phyloP scores from a whole-genome alignment of 306 rosid genomes.

The Gynostemma pentaphyllum region DNA sequence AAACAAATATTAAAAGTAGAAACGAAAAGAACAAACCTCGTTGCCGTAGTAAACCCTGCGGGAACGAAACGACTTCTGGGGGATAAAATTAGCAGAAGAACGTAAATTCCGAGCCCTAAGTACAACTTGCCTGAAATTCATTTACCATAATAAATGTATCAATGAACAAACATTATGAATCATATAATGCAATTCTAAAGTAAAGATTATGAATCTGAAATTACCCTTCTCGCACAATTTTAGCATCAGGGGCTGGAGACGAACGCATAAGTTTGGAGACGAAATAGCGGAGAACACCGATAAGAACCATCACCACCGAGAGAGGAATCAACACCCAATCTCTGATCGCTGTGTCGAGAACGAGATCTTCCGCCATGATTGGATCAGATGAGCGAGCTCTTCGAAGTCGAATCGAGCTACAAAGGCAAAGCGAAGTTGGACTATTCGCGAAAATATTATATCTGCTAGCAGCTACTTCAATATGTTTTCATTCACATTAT shows the following conservation, averaged over 20 bases:
- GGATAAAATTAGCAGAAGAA: constrained; percentile 71
- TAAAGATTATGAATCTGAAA: background rate
- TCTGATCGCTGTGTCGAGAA: constrained; percentile 94
- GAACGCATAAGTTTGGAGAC: constrained; percentile 94
- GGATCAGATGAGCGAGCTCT: constrained; percentile 10
- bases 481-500: too few species aligned
- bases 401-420: background rate
- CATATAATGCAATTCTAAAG: background rate
- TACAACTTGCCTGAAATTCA: constrained; percentile 64
- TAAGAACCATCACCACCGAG: constrained; percentile 96
- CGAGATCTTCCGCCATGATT: constrained; percentile 94
- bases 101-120: constrained; percentile 94
- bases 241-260: constrained; percentile 72
- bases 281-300: constrained; percentile 88
- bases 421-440: background rate
- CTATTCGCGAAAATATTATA: background rate
- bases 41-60: constrained; percentile 71
- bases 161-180: background rate
- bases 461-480: too few species aligned
- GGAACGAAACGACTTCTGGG: constrained; percentile 75
- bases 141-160: constrained; percentile 9
- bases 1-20: background rate
- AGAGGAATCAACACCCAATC: constrained; percentile 98
- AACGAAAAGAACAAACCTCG: constrained; percentile 40
- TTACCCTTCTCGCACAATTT: constrained; percentile 88